Conservation (phyloP, 306 rosid species). For the Cucumis melo region DNA sequence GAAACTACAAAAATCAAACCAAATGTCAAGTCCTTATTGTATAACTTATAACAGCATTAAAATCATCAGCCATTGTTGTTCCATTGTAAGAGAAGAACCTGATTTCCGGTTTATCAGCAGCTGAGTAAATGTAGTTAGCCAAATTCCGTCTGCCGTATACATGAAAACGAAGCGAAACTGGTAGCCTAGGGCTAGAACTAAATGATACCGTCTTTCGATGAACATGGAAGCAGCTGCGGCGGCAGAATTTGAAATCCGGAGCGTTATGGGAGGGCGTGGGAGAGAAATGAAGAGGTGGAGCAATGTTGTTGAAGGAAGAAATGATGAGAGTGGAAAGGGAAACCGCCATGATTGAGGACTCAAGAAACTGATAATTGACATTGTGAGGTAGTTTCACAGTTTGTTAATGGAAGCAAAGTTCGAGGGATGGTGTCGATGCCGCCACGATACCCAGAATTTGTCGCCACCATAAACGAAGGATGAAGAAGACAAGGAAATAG, state of each 20-base stretch:
- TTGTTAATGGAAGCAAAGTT: not conserved
- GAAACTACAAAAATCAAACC: not conserved
- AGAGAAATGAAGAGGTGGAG: not conserved
- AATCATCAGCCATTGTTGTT: not conserved
- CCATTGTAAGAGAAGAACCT: constrained; percentile 33
- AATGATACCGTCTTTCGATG: constrained; percentile 3
- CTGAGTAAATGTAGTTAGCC: constrained; percentile 32
- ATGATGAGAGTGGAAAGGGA: not conserved
- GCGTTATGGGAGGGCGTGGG: not conserved
- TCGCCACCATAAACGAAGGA: not conserved
- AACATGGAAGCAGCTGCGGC: not conserved
- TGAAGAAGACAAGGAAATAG: not conserved
- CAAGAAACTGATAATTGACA: not conserved
- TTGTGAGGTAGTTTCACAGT: not conserved
- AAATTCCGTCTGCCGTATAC: constrained; percentile 4
- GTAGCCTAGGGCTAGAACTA: not conserved
- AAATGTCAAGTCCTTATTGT: not conserved
- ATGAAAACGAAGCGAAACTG: constrained; percentile 1
- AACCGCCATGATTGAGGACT: not conserved
- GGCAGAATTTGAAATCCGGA: not conserved
- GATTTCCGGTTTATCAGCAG: constrained; percentile 64
- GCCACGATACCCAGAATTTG: constrained; percentile 8
- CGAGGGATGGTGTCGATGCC: constrained; percentile 2
- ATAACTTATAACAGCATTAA: not conserved
- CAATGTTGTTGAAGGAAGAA: not conserved